Evolutionary conservation across 805 yeast species (phyloP), one percentile per base, ranked within the genome.

Genomic region (Yamadazyma insecticola): DNA sequence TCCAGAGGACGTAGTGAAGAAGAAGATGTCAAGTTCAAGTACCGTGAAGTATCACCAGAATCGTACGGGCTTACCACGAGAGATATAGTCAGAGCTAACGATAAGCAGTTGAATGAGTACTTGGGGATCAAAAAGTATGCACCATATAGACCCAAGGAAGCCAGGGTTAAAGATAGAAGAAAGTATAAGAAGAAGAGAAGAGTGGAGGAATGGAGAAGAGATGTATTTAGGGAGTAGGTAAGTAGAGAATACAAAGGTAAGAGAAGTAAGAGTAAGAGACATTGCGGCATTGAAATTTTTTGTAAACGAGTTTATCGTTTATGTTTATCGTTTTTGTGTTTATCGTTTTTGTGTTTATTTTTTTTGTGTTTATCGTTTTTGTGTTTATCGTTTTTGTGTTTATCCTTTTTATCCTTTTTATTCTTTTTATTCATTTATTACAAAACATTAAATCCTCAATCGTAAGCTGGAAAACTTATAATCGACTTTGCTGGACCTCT

Each of bases 31-130:
- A 72, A 67, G 33, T 90, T 92, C 70, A 79, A 78, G 47, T 92
- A 92, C 53, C 75, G 97, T 48, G 95, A 88, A 47, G 97, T 92
- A 4, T 88, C 96, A 1, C 97, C 98, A 6, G 97, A 92, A 49
- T 64, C 88, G 7, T 92, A 75, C 60, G 97, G 97, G 9, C 68
- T 92, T 29, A 70, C 84, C 0, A 73, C 92, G 0, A 71, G 92
- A 40, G 98, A 92, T 47, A 92, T 92, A 28, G 66, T 92, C 32
- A 62, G 86, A 36, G 98, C 98, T 10, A 90, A 85, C 50, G 98
- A 92, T 54, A 70, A 72, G 39, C 83, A 81, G 29, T 68, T 92
- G 56, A 92, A 92, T 57, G 81, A 79, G 35, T 88, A 70, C 48
- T 80, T 88, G 36, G 92, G 96, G 14, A 63, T 92, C 47, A 90